Conservation (phyloP, 306 rosid genomes). For the Hippophae tibetana region DNA sequence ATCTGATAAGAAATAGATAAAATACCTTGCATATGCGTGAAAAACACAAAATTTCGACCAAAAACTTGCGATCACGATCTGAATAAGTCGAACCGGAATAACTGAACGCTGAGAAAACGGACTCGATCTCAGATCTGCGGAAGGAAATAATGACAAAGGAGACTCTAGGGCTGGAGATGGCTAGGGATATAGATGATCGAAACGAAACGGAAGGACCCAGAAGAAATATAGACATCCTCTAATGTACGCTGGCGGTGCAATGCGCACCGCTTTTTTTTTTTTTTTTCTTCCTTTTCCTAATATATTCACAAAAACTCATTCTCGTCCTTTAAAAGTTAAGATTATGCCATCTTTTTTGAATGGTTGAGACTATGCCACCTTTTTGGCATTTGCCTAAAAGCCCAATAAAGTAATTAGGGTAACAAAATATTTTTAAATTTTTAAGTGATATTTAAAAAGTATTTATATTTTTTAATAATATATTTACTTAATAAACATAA, state of each 20-base stretch:
- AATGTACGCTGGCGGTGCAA: slow-evolving; percentile 13
- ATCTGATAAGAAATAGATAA: background rate
- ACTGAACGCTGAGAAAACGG: background rate
- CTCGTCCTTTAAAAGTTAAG: too few relatives aligned
- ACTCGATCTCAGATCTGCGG: slow-evolving; percentile 12
- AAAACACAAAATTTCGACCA: slow-evolving; percentile 1
- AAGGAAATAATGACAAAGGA: background rate
- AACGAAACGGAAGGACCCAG: slow-evolving; percentile 20
- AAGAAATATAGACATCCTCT: background rate
- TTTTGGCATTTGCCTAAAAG: too few relatives aligned
- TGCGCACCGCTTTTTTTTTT: slow-evolving; percentile 11
- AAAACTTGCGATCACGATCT: slow-evolving; percentile 1
- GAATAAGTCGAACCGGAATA: background rate
- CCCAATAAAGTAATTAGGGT: too few relatives aligned
- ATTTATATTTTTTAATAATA: too few relatives aligned
- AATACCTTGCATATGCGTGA: slow-evolving; percentile 6
- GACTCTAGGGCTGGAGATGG: background rate
- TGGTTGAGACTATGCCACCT: too few relatives aligned
- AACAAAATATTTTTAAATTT: too few relatives aligned
- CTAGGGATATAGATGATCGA: slow-evolving; percentile 14
- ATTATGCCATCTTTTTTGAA: too few relatives aligned
- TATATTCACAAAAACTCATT: background rate
- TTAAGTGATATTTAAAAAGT: too few relatives aligned
- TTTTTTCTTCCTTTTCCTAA: background rate
- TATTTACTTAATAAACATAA: too few relatives aligned